Evolutionary conservation across 2,329 filamentous ascomycete genomes (phyloP), one percentile per base, ranked within the genome.

Genomic region (Nigrospora oryzae): DNA sequence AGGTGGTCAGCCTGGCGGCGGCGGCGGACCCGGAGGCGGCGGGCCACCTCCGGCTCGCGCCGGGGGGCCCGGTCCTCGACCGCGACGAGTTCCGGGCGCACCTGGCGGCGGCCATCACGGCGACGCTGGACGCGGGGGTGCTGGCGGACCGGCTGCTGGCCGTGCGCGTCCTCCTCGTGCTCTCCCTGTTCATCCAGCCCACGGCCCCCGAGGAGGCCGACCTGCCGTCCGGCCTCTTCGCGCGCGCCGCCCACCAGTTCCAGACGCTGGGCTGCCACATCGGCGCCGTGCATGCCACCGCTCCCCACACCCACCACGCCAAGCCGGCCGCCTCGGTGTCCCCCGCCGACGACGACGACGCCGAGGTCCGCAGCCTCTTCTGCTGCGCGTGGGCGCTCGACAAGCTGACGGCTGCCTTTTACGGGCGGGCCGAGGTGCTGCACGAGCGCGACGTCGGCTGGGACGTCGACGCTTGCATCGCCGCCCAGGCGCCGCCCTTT

Each of bases 371-470:
- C 23, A 56, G 56, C 28, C 52, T 81, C 2, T 79, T 80, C 38
- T 81, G 76, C 52, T 75, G 72, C 7, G 63, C 80, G 0, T 83
- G 77, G 77, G 77, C 77, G 0, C 56, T 83, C 2, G 80, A 84
- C 53, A 68, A 76, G 13, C 67, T 83, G 37, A 77, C 77, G 40
- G 70, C 76, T 1, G 74, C 78, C 0, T 69, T 79, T n/a, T 75
- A 81, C 46, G 79, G 78, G 6, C 67, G 79, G 1, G 75, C 80
- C 0, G 72, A 75, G 38, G 57, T 81, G 19, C 73, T 84, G 46
- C 78, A 83, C 49, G 77, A 81, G 50, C 63, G 75, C 40, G 80
- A 84, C 50, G 68, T 80, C 28, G 74, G 76, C 7, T 72, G 71
- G 43, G 68, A 76, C 46, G 49, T 80, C 0, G 69, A 75, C 0